Evolutionary conservation across 108 stramenopile genomes (phyloP).

Genomic region (Skeletonema costatum): DNA sequence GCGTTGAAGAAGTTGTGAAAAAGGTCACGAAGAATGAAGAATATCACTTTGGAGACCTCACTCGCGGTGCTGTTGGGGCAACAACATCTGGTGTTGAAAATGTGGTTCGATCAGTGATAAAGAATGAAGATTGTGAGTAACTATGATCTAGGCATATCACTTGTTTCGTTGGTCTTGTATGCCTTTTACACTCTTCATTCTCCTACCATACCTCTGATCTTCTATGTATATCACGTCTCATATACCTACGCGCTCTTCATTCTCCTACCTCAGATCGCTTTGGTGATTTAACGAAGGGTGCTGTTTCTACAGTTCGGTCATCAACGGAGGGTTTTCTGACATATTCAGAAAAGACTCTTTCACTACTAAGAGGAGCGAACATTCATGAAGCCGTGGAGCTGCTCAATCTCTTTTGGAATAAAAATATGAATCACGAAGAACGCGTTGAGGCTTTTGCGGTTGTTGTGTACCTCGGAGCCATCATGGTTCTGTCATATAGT

Average conservation of each 20-base stretch:
- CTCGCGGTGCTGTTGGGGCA: not conserved
- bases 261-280: not conserved
- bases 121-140: not conserved
- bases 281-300: constrained; percentile 24
- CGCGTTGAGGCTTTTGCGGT: constrained; percentile 35
- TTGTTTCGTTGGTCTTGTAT: not conserved
- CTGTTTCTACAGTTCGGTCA: constrained; percentile 8
- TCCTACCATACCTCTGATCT: too few relatives aligned
- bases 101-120: not conserved
- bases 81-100: not conserved
- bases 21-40: constrained; percentile 32
- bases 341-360: constrained; percentile 45
- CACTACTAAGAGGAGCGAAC: constrained; percentile 30
- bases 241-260: not conserved
- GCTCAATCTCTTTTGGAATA: constrained; percentile 36
- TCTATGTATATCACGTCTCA: too few relatives aligned
- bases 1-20: constrained; percentile 22
- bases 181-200: too few relatives aligned
- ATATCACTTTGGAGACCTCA: constrained; percentile 29
- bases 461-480: constrained; percentile 38
- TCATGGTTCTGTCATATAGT: constrained; percentile 38
- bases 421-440: constrained; percentile 35
- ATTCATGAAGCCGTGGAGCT: constrained; percentile 45
- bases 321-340: constrained; percentile 31
- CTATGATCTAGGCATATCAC: not conserved